phyloP scores from a whole-genome alignment of 2,329 filamentous ascomycete species.

The Rutstroemia sp. region DNA sequence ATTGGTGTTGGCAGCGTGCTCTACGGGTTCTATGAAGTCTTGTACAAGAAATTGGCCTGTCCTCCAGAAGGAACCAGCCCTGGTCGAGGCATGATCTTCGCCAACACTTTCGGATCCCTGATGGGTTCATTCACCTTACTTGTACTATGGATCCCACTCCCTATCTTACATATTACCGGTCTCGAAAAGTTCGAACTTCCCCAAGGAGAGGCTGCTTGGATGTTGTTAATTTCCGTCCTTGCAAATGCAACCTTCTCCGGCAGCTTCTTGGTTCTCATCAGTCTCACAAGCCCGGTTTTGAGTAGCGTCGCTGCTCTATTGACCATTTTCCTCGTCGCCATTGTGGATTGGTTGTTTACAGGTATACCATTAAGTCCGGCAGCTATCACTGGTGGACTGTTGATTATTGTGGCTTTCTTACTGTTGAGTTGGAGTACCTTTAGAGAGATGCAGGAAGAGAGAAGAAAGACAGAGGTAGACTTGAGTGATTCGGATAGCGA shows the following conservation, averaged over 20 bases:
- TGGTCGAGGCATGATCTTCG: constrained; percentile 89
- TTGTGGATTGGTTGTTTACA: constrained; percentile 83
- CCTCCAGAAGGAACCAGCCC: constrained; percentile 83
- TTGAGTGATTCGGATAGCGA: constrained; percentile 39
- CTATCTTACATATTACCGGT: constrained; percentile 70
- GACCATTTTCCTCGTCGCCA: constrained; percentile 92
- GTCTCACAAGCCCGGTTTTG: constrained; percentile 83
- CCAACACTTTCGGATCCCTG: constrained; percentile 82
- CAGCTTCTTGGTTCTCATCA: constrained; percentile 87
- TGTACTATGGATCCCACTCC: constrained; percentile 88
- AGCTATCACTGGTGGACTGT: constrained; percentile 70
- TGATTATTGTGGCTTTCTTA: constrained; percentile 86
- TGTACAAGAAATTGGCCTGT: constrained; percentile 91
- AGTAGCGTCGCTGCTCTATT: constrained; percentile 87
- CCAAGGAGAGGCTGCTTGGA: constrained; percentile 66
- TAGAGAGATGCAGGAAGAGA: constrained; percentile 83
- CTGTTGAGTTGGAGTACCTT: constrained; percentile 88
- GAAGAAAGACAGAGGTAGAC: constrained; percentile 47
- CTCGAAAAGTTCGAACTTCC: constrained; percentile 81
- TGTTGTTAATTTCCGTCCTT: constrained; percentile 72
- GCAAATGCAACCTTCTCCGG: constrained; percentile 91
- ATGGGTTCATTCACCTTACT: constrained; percentile 81
- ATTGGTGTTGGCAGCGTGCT: constrained; percentile 87
- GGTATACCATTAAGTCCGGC: constrained; percentile 68
- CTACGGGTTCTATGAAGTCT: constrained; percentile 93